Evolutionary conservation across 73 alveolate genomes (phyloP).

Genomic region (Paramecium pentaurelia): DNA sequence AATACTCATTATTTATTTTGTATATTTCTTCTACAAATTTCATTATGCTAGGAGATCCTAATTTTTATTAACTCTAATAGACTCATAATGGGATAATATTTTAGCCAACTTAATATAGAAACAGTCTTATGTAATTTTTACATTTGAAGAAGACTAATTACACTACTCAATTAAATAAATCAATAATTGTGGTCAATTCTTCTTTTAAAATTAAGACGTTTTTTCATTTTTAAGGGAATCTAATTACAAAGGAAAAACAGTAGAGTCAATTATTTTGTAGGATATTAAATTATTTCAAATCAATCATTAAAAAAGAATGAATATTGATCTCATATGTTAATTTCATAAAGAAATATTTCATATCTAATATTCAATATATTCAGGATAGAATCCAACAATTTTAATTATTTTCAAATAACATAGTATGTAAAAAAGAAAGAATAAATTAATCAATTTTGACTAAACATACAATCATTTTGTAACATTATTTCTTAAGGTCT

Average conservation of each 20-base stretch:
- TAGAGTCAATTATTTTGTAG: neutral
- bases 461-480: neutral
- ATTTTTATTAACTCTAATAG: neutral
- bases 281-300: neutral
- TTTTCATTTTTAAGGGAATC: neutral
- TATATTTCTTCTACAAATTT: neutral
- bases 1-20: neutral
- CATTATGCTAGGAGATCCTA: neutral
- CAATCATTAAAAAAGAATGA: neutral
- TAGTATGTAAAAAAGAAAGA: neutral
- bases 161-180: neutral
- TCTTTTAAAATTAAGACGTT: neutral
- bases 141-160: neutral
- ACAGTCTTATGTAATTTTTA: neutral
- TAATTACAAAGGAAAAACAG: neutral
- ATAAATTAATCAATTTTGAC: neutral
- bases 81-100: neutral
- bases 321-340: neutral
- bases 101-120: neutral
- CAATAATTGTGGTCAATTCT: neutral
- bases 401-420: neutral
- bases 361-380: neutral
- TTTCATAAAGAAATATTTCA: neutral
- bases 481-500: neutral
- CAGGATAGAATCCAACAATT: neutral